A percentile compares a stretch with the other conserved stretches of the same genome.
Conservation (phyloP, 2,329 filamentous ascomycete species). For the Herpomyces periplanetae region DNA sequence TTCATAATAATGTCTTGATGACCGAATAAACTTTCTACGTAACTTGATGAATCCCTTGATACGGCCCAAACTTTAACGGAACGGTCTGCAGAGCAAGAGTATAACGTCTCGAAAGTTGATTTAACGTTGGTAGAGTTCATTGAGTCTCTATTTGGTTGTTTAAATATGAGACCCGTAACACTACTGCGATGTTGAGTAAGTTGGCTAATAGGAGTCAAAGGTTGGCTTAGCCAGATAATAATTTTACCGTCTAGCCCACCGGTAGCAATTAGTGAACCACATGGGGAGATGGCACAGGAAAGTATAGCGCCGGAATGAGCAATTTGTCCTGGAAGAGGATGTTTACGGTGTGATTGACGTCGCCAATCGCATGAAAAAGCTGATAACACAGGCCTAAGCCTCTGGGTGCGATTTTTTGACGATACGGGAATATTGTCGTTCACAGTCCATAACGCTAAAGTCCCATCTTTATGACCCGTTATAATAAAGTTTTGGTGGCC, state of each 20-base stretch:
- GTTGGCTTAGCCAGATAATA: slow-evolving; percentile 51
- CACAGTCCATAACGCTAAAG: too few relatives aligned
- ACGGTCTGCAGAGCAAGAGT: slow-evolving; percentile 56
- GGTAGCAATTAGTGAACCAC: slow-evolving; percentile 63
- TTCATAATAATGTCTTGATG: slow-evolving; percentile 70
- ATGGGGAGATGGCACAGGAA: slow-evolving; percentile 45
- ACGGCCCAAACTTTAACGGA: slow-evolving; percentile 92
- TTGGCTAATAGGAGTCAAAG: slow-evolving; percentile 34
- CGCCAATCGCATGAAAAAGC: too few relatives aligned
- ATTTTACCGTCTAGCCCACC: slow-evolving; percentile 50
- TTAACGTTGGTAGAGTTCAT: too few relatives aligned
- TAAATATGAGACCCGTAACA: slow-evolving; percentile 48
- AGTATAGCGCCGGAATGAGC: slow-evolving; percentile 49
- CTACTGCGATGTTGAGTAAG: slow-evolving; percentile 75
- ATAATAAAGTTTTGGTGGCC: too few relatives aligned
- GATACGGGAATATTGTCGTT: too few relatives aligned
- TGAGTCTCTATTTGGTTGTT: too few relatives aligned
- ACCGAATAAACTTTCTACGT: slow-evolving; percentile 77
- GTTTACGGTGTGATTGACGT: too few relatives aligned
- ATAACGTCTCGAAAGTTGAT: too few relatives aligned
- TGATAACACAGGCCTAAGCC: too few relatives aligned
- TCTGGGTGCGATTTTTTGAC: too few relatives aligned
- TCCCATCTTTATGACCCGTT: too few relatives aligned
- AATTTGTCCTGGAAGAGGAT: too few relatives aligned
- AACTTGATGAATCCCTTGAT: slow-evolving; percentile 61